Percentiles rank a stretch among this genome's conserved stretches.
Evolutionary conservation across 768 basidiomycete species (phyloP).

Genomic region (Boletus edulis): DNA sequence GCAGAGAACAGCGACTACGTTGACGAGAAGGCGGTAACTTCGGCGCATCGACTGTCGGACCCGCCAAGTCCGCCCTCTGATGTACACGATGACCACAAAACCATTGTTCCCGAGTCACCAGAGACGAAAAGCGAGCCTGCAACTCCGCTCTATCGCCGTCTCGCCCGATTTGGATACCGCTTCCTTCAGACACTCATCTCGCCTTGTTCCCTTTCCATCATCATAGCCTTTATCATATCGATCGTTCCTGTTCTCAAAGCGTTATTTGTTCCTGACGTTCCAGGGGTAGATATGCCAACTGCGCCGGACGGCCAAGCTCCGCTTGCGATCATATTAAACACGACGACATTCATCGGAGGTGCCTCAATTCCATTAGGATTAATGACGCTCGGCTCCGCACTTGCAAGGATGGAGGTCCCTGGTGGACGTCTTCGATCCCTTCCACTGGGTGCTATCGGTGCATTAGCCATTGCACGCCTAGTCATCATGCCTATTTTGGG

Average conservation of each 20-base stretch:
- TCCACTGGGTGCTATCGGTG: slow-evolving; percentile 50
- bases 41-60: not conserved
- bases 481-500: slow-evolving; percentile 60
- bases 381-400: slow-evolving; percentile 58
- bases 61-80: not conserved
- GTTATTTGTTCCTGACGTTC: slow-evolving; percentile 49
- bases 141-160: slow-evolving; percentile 2
- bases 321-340: slow-evolving; percentile 58
- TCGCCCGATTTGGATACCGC: slow-evolving; percentile 2
- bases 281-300: slow-evolving; percentile 40
- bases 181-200: slow-evolving; percentile 40
- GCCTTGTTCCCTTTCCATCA: slow-evolving; percentile 53
- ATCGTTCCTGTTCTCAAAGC: slow-evolving; percentile 57
- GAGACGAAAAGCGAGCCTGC: slow-evolving; percentile 1
- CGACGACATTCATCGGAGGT: slow-evolving; percentile 55
- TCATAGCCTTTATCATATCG: slow-evolving; percentile 53
- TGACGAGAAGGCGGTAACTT: slow-evolving; percentile 6
- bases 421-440: slow-evolving; percentile 41
- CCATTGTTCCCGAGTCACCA: not conserved
- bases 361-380: slow-evolving; percentile 65
- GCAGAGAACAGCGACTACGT: not conserved
- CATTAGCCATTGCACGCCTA: slow-evolving; percentile 53
- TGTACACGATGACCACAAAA: not conserved
- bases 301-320: slow-evolving; percentile 71
- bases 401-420: slow-evolving; percentile 58